These are phyloP conservation scores for Chlorella sp. DNA, from an alignment of 139 green algal species.

Conservation along the genomic window DNA sequence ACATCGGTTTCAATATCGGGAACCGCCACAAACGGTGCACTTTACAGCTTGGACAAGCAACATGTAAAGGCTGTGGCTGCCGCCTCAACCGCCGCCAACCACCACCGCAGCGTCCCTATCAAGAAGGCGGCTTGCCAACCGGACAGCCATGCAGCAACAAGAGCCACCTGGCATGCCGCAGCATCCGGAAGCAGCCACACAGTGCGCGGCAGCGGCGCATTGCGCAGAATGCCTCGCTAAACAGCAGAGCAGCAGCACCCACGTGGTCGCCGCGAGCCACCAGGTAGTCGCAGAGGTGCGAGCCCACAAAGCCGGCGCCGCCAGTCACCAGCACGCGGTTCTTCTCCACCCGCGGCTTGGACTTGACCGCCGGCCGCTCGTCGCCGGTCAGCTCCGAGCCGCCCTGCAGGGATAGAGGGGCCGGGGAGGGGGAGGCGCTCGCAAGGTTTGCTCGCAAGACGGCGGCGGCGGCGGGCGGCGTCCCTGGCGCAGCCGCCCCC, in stretches of 20 bases:
- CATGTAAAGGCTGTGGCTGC: neutral
- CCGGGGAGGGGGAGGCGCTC: neutral
- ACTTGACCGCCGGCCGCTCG: constrained; percentile 70
- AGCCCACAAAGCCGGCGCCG: constrained; percentile 96
- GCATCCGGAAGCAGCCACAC: neutral
- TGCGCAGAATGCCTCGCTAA: too few species aligned
- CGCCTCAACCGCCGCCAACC: neutral
- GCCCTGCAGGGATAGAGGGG: neutral
- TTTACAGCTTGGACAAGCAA: too few species aligned
- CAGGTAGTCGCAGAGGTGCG: constrained; percentile 93
- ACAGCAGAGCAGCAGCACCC: constrained; percentile 22
- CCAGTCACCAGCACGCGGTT: constrained; percentile 94
- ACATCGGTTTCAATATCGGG: too few species aligned
- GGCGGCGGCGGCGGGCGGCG: neutral
- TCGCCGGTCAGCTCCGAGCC: constrained; percentile 16
- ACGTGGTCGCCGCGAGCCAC: constrained; percentile 91
- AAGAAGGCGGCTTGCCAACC: too few species aligned
- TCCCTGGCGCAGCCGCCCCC: too few species aligned
- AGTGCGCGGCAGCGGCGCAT: neutral
- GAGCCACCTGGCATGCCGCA: neutral
- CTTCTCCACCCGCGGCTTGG: constrained; percentile 82
- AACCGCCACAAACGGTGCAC: too few species aligned
- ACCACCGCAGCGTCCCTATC: too few species aligned
- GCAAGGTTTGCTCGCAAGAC: too few species aligned
- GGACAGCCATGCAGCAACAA: neutral